Base-by-base conservation (phyloP, 306 rosid genomes). In the Hippophae tibetana region DNA sequence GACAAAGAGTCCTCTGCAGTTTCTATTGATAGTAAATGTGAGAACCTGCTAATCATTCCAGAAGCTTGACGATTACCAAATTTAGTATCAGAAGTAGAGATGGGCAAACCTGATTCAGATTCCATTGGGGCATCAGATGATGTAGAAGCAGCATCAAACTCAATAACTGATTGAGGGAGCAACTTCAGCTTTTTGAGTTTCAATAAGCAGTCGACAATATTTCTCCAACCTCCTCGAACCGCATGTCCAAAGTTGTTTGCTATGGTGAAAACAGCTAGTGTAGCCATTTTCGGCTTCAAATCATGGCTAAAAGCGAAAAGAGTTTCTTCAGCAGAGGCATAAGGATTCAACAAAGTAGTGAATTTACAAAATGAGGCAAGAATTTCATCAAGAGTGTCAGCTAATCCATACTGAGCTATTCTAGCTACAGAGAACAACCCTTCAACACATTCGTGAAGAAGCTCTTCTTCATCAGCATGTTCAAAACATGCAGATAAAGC, bases 241-340 rank as follows among this genome's bases (percentile, higher is more conserved):
- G 95, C 74, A 65, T 80, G 74, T 6, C 84, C 83, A 5, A 79
- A 86, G 69, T 64, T 72, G 69, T 85, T 84, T 38, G 99, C 99
- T 7, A 92, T 59, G 42, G 84, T 83, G 76, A 92, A 88, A 64
- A 92, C 77, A 38, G 96, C 86, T 45, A 92, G 85, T 9, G 95
- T 92, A 54, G 99, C 95, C 72, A 88, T 65, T 65, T 79, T 85
- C 0, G 99, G 95, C 76, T 82, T 88, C 76, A 85, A 57, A 70
- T 92, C 96, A 68, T 88, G 84, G 72, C 85, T 84, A 40, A 92
- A 92, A 5, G 74, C 81, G 60, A 78, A 88, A 59, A 92, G 74
- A 42, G 96, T 92, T 64, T 92, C 96, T 75, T 92, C 99, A 6
- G 83, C 52, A 1, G 98, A 88, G 64, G 96, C 99, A 58, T 92